These are phyloP conservation scores for Fibroporia radiculosa DNA, from an alignment of 768 basidiomycete species.

Conservation along the genomic window DNA sequence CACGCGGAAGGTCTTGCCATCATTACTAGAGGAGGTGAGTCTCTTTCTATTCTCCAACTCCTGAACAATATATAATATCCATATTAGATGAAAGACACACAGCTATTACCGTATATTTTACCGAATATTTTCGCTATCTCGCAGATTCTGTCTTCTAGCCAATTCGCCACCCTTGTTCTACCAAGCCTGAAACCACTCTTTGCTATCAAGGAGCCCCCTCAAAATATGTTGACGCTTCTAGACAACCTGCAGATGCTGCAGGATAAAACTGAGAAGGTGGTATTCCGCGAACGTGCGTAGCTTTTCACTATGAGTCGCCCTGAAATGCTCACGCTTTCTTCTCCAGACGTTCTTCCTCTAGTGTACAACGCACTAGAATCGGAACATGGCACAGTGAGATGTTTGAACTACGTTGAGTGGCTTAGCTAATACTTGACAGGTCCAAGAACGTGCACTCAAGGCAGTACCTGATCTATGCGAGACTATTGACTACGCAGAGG, in stretches of 20 bases:
- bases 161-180: slow-evolving; percentile 77
- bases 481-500: slow-evolving; percentile 90
- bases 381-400: slow-evolving; percentile 74
- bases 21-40: slow-evolving; percentile 87
- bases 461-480: slow-evolving; percentile 85
- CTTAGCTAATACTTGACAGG: slow-evolving; percentile 31
- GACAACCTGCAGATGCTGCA: slow-evolving; percentile 86
- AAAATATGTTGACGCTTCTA: slow-evolving; percentile 90
- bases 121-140: slow-evolving; percentile 94
- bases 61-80: neutral
- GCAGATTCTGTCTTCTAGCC: slow-evolving; percentile 60
- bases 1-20: slow-evolving; percentile 84
- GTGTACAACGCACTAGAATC: slow-evolving; percentile 95
- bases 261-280: slow-evolving; percentile 76
- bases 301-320: neutral
- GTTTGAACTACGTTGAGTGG: neutral
- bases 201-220: slow-evolving; percentile 86
- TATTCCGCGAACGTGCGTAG: slow-evolving; percentile 82
- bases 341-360: slow-evolving; percentile 84
- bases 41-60: neutral
- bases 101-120: slow-evolving; percentile 88
- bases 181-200: slow-evolving; percentile 90
- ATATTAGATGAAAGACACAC: slow-evolving; percentile 83
- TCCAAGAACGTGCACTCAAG: slow-evolving; percentile 87
- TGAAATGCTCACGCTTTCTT: neutral